Evolutionary conservation across 1,284 basidiomycete genomes (phyloP), one percentile per base, ranked within the genome.

Genomic region (Irpex sp.): DNA sequence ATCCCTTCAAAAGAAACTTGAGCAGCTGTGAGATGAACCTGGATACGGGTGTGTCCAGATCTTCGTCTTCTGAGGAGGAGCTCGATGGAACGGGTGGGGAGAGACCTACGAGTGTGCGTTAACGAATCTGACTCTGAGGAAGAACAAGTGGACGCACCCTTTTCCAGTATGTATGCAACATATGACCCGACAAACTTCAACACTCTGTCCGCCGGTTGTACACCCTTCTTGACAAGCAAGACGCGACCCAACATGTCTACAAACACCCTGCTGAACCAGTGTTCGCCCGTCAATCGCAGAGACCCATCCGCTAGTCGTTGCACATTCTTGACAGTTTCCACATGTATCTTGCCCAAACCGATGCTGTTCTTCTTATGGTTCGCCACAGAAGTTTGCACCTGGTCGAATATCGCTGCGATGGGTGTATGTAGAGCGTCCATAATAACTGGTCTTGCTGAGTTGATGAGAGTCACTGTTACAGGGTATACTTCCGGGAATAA

Each of bases 311-410:
- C 81, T 72, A 4, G 79, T 64, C 63, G 88, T 82, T 81, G 86
- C 64, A 89, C 75, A 1, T 75, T 17, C 49, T n/a, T 21, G 19
- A 51, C 49, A 8, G 49, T 3, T n/a, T 51, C 7, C 2, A 17
- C 71, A 69, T 96, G 94, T 40, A 95, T 74, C 73, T 94, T 93
- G 77, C 90, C 84, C 0, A 97, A 82, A 0, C 88, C 85, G 48
- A 94, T 91, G 63, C 89, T 85, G 75, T 97, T 96, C 81, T 97
- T 97, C 60, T 88, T 83, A 72, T 93, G 95, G 72, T 93, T 94
- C 6, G 94, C 91, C 6, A 88, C 75, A 0, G 92, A 88, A 38
- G 78, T 75, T 74, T 98, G 96, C 0, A 85, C 89, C 74, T 97
- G 92, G 63, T 92, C 88, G 64, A 93, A 92, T 48, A 86, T 84